Base-by-base conservation (phyloP, 345 rosid species). In the Euphorbia peplus region DNA sequence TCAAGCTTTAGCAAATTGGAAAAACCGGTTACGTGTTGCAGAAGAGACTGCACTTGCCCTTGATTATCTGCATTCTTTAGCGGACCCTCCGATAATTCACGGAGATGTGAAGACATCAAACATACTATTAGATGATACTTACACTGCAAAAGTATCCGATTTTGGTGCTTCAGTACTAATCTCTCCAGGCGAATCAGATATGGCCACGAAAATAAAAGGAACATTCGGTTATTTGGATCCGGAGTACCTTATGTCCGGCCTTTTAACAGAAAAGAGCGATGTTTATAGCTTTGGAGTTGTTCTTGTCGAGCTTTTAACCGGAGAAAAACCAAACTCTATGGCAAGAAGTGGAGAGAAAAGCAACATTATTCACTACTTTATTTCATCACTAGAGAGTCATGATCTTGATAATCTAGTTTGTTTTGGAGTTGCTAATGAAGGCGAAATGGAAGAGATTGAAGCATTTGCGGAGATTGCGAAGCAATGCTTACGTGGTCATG, bases 221-320 rank as follows among this genome's bases (percentile, higher is more conserved):
- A 77, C 79, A 18, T 14, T 74, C 0, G 85, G 81, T 1, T 82
- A 79, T 63, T 47, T 79, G 4, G 81, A 82, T 52, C 85, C 83
- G 0, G 79, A 82, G 54, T 82, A 76, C 63, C 69, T 70, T 15
- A 29, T 66, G 63, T 79, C 78, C 0, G 66, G 71, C 4, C 8
- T 5, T 3, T 53, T 79, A 21, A 79, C 75, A 2, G 73, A 50
- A 12, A 72, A 76, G 35, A 74, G 79, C 1, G 86, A 82, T 37
- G 86, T 79, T 1, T 77, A 65, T 10, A 79, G 85, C 56, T 82
- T 71, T 9, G 79, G 79, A 2, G 81, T 76, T 0, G 77, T 79
- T 6, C 75, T 82, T 9, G 63, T 80, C 4, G 84, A 80, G 52
- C 73, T 80, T 29, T 35, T 75, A 21, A 75, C 77, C 0, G 84